Evolutionary conservation across 1,284 basidiomycete genomes (phyloP), one percentile per base, ranked within the genome.

Genomic region (Athelia sp.): DNA sequence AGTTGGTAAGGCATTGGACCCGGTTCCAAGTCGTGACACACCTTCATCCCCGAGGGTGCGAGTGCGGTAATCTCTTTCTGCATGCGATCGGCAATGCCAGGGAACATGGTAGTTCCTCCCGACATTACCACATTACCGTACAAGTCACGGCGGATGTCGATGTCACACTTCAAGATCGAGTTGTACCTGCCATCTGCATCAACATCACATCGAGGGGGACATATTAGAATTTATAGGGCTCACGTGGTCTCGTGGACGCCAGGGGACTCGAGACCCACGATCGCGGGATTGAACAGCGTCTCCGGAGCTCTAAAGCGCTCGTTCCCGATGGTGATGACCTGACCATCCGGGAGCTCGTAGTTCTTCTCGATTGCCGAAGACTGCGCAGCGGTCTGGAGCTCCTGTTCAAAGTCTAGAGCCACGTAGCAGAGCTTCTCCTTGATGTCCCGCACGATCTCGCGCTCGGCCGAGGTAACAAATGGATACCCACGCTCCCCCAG

Each of bases 271-370:
- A 95, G 85, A 64, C 94, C 95, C 52, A 97, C 77, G 79, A 98
- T 85, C 46, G 89, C 79, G 48, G 95, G 95, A 76, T 97, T 91
- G 93, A 98, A 98, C 64, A 98, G 85, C 42, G 93, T 93, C 71
- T 98, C 95, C 53, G 95, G 93, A 56, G 90, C 87, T 67, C 94
- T 92, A 94, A 98, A 98, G 59, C 93, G 87, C 74, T 97, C 94
- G 69, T 94, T 95, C 53, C 94, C 93, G 60, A 97, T 92, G 57
- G 93, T 96, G 73, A 97, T 96, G 59, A 96, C 91, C 74, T 96
- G 93, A 58, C 94, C 94, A 66, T 98, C 94, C 54, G 94, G 94
- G 58, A 98, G 80, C 73, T 97, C 93, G 74, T 97, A 97, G 66
- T 82, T 89, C 84, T 96, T 97, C 78, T 96, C 93, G 51, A 96